Percentiles rank a stretch among this genome's conserved stretches.
phyloP scores from a whole-genome alignment of 2,329 filamentous ascomycete species.

The Apiospora kogelbergensis region DNA sequence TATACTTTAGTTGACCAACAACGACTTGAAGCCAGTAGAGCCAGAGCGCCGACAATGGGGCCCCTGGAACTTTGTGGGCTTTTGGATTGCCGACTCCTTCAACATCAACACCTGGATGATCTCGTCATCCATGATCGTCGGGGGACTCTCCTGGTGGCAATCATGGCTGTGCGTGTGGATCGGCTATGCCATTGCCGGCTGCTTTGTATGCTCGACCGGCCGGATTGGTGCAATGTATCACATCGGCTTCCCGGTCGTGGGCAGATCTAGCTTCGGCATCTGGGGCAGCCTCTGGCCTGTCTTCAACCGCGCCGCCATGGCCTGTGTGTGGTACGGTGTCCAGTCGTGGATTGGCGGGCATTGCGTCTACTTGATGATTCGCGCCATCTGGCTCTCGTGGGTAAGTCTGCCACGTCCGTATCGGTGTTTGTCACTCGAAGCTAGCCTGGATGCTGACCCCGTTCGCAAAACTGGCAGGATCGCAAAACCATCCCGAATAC shows the following conservation, averaged over 20 bases:
- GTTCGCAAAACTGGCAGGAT: slow-evolving; percentile 32
- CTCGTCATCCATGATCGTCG: slow-evolving; percentile 76
- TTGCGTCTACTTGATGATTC: slow-evolving; percentile 88
- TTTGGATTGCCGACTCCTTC: slow-evolving; percentile 83
- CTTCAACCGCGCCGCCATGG: slow-evolving; percentile 84
- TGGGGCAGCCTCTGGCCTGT: slow-evolving; percentile 90
- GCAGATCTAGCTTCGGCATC: slow-evolving; percentile 78
- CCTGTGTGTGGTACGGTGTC: slow-evolving; percentile 86
- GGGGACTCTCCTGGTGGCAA: slow-evolving; percentile 87
- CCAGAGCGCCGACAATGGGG: slow-evolving; percentile 79
- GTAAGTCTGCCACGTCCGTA: slow-evolving; percentile 33
- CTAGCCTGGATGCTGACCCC: neutral
- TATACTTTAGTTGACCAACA: slow-evolving; percentile 65
- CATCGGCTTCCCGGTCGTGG: slow-evolving; percentile 82
- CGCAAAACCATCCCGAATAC: slow-evolving; percentile 62
- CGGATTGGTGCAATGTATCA: slow-evolving; percentile 86
- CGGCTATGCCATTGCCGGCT: slow-evolving; percentile 75
- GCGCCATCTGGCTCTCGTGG: slow-evolving; percentile 76
- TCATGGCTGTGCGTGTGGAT: slow-evolving; percentile 87
- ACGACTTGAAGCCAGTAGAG: slow-evolving; percentile 81
- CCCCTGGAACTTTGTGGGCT: slow-evolving; percentile 83
- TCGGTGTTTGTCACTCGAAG: neutral
- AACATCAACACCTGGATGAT: slow-evolving; percentile 97
- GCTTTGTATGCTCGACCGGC: slow-evolving; percentile 76
- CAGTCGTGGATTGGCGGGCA: slow-evolving; percentile 82